Conservation (phyloP, 352 stramenopile species). For the Peronospora belbahrii region DNA sequence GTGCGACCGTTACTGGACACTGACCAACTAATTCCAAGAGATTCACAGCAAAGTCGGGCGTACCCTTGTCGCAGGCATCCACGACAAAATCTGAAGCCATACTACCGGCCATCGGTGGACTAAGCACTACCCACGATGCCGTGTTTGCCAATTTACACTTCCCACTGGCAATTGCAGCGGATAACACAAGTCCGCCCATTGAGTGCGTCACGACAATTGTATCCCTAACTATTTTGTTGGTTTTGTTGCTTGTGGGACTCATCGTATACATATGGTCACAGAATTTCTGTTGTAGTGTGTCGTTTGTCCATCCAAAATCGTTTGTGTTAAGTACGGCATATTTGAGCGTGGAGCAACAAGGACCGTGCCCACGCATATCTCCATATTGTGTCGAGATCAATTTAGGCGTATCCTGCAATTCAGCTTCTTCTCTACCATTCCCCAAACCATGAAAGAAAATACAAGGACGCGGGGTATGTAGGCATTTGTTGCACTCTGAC, state of each 20-base stretch:
- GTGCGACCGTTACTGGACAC: slow-evolving; percentile 22
- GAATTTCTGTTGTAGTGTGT: slow-evolving; percentile 10
- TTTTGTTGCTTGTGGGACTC: slow-evolving; percentile 1
- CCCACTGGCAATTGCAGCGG: slow-evolving; percentile 5
- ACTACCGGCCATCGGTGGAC: slow-evolving; percentile 15
- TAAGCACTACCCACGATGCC: slow-evolving; percentile 12
- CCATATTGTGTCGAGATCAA: slow-evolving; percentile 7
- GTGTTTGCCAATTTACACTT: slow-evolving; percentile 8
- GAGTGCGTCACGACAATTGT: slow-evolving; percentile 21
- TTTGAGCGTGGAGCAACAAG: slow-evolving; percentile 11
- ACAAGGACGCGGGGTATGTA: slow-evolving; percentile 14
- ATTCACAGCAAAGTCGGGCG: background rate
- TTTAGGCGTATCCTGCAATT: slow-evolving; percentile 5
- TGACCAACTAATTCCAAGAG: slow-evolving; percentile 22
- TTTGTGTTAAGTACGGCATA: slow-evolving; percentile 13
- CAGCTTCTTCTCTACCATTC: slow-evolving; percentile 2
- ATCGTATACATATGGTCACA: slow-evolving; percentile 13
- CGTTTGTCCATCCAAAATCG: slow-evolving; percentile 6
- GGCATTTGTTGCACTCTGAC: slow-evolving; percentile 1
- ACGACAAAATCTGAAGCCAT: slow-evolving; percentile 13
- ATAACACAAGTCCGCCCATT: slow-evolving; percentile 18
- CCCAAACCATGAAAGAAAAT: slow-evolving; percentile 18
- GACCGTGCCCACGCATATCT: slow-evolving; percentile 9
- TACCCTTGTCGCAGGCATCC: slow-evolving; percentile 1
- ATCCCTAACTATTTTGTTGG: slow-evolving; percentile 3